phyloP scores from a whole-genome alignment of 306 rosid genomes.

The Quercus aquifolioides region DNA sequence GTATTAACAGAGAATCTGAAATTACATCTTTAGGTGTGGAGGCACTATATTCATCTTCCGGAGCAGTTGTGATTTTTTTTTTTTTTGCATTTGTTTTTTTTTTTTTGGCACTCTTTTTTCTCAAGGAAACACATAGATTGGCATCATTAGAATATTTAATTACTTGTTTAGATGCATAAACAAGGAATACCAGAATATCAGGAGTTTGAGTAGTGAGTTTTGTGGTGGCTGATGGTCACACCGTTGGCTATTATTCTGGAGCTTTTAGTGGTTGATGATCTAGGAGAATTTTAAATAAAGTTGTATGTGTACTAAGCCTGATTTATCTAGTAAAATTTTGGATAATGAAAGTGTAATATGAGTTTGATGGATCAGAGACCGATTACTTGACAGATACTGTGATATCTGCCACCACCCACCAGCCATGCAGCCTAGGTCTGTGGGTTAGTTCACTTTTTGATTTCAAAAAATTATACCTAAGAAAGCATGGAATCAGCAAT shows the following conservation, averaged over 20 bases:
- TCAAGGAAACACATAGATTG: not conserved
- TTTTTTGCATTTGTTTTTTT: not conserved
- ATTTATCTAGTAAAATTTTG: not conserved
- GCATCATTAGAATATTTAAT: not conserved
- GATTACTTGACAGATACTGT: not conserved
- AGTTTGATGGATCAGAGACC: not conserved
- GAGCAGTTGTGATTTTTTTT: not conserved
- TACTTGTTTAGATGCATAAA: not conserved
- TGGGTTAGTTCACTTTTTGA: not conserved
- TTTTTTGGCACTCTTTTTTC: not conserved
- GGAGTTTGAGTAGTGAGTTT: not conserved
- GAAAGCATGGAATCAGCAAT: not conserved
- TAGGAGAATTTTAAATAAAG: not conserved
- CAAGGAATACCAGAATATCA: not conserved
- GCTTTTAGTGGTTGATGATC: not conserved
- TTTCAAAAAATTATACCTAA: not conserved
- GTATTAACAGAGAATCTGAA: not conserved
- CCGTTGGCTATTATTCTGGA: not conserved
- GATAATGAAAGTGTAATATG: not conserved
- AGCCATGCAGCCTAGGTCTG: not conserved
- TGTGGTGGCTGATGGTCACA: no score
- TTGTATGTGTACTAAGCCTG: not conserved
- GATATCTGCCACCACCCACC: conserved; percentile 1
- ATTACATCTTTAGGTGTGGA: not conserved
- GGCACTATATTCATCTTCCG: not conserved